Evolutionary conservation across 202 grass and related monocot species (phyloP).

Genomic region (Elaeis oleifera): DNA sequence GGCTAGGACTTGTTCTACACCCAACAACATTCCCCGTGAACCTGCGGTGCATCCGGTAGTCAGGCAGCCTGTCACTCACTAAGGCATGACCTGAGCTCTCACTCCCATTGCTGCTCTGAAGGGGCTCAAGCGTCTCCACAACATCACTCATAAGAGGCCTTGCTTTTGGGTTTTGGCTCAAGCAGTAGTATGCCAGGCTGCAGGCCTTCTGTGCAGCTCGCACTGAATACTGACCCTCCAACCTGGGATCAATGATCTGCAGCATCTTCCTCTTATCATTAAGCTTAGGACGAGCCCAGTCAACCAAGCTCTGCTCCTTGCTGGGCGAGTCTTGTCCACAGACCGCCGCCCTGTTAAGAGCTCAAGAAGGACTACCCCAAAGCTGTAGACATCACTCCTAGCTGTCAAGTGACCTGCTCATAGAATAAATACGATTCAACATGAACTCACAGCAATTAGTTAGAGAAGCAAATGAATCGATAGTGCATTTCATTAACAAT

Average conservation of each 20-base stretch:
- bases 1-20: slow-evolving; percentile 56
- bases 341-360: slow-evolving; percentile 15
- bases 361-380: slow-evolving; percentile 17
- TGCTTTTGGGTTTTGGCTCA: slow-evolving; percentile 92
- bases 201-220: slow-evolving; percentile 87
- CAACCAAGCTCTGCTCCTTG: slow-evolving; percentile 19
- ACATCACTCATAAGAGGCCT: slow-evolving; percentile 93
- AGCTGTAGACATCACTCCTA: slow-evolving; percentile 17
- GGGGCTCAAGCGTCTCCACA: slow-evolving; percentile 76
- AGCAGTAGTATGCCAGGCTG: slow-evolving; percentile 89
- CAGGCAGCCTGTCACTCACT: slow-evolving; percentile 24
- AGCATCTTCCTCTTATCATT: slow-evolving; percentile 15
- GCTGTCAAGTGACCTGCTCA: slow-evolving; percentile 15
- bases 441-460: too few species aligned
- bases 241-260: slow-evolving; percentile 8
- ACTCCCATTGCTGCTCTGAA: slow-evolving; percentile 41
- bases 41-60: slow-evolving; percentile 46
- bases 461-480: too few species aligned
- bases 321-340: slow-evolving; percentile 14
- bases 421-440: neutral
- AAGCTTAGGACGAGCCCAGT: slow-evolving; percentile 18
- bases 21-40: slow-evolving; percentile 42
- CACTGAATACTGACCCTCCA: slow-evolving; percentile 53
- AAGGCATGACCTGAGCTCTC: slow-evolving; percentile 32
- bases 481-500: too few species aligned